phyloP scores from a whole-genome alignment of 2,329 filamentous ascomycete genomes.

The Dactylonectria estremocensis region DNA sequence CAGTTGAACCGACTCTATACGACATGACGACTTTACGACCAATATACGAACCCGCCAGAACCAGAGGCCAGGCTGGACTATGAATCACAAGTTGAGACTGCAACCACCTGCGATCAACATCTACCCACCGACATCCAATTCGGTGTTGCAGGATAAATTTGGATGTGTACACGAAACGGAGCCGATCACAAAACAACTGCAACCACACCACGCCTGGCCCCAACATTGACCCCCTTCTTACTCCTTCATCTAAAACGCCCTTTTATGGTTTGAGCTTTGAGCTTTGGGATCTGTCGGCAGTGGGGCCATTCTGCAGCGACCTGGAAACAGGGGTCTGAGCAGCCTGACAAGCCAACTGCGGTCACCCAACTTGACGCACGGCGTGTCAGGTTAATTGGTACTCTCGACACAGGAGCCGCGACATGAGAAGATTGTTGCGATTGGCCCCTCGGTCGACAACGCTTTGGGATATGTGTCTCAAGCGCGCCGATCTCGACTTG shows the following conservation, averaged over 20 bases:
- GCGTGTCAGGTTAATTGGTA: slow-evolving; percentile 20
- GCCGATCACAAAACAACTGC: not conserved
- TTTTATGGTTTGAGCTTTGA: slow-evolving; percentile 17
- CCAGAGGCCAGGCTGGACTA: not conserved
- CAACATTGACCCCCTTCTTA: not conserved
- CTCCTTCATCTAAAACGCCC: slow-evolving; percentile 10
- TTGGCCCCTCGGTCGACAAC: not conserved
- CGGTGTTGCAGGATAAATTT: not conserved
- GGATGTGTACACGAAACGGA: slow-evolving; percentile 4
- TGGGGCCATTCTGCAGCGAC: slow-evolving; percentile 25
- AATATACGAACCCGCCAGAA: not conserved
- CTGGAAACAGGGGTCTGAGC: slow-evolving; percentile 18
- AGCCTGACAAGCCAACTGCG: slow-evolving; percentile 15
- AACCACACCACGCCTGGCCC: slow-evolving; percentile 14
- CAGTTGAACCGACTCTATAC: slow-evolving; percentile 29
- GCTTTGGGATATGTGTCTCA: not conserved
- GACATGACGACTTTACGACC: slow-evolving; percentile 40
- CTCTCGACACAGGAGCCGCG: not conserved
- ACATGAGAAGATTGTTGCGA: not conserved
- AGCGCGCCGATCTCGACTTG: not conserved
- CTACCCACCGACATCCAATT: slow-evolving; percentile 11
- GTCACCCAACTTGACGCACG: slow-evolving; percentile 4
- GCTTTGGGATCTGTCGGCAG: slow-evolving; percentile 12
- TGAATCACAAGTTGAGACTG: not conserved
- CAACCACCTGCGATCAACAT: not conserved